Conservation (phyloP, 306 rosid species). For the Casuarina equisetifolia region DNA sequence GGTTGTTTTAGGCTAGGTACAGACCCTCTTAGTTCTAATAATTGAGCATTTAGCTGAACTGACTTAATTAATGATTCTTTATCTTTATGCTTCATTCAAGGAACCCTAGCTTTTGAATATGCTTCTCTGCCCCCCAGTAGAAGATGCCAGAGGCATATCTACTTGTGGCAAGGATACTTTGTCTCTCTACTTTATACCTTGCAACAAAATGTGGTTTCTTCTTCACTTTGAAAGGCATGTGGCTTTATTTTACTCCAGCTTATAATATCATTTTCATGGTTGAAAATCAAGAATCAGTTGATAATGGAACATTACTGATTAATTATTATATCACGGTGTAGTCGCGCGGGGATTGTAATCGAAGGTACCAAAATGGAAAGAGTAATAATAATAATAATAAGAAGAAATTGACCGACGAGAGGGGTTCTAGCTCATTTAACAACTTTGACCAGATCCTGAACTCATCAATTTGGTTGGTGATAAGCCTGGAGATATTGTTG, state of each 20-base stretch:
- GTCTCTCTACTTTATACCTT: background rate
- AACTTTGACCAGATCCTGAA: background rate
- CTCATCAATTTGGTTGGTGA: background rate
- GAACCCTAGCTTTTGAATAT: slow-evolving; percentile 7
- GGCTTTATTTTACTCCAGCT: background rate
- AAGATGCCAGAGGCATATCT: slow-evolving; percentile 6
- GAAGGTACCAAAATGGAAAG: background rate
- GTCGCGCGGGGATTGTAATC: background rate
- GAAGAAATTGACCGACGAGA: background rate
- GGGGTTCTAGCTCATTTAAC: background rate
- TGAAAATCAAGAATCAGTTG: background rate
- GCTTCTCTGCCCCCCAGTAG: background rate
- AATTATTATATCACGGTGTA: background rate
- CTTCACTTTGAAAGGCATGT: background rate
- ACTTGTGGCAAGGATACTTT: slow-evolving; percentile 4
- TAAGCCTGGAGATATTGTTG: background rate
- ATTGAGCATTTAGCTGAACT: slow-evolving; percentile 12
- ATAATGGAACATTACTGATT: background rate
- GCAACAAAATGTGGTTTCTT: background rate
- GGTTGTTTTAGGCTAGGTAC: slow-evolving; percentile 9
- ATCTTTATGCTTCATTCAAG: background rate
- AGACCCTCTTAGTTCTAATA: slow-evolving; percentile 10
- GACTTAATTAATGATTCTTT: background rate
- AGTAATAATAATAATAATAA: background rate
- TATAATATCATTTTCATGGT: background rate